Evolutionary conservation across 176 grass and related monocot species (phyloP).

Genomic region (Triticum urartu): DNA sequence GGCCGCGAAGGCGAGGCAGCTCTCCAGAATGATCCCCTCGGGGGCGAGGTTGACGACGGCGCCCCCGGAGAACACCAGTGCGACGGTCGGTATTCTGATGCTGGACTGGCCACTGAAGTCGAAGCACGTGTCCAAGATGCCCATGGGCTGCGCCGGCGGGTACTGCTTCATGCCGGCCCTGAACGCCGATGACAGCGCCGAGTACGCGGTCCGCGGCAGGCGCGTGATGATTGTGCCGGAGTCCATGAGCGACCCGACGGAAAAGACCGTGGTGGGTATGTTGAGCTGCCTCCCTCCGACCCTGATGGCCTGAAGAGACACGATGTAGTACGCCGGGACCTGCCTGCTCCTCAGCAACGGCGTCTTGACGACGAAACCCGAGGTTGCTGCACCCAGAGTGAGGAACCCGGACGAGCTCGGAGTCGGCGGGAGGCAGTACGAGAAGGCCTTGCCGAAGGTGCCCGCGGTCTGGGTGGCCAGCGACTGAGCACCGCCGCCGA

Average conservation of each 20-base stretch:
- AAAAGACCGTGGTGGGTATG: slow-evolving; percentile 33
- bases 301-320: slow-evolving; percentile 29
- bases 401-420: slow-evolving; percentile 49
- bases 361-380: slow-evolving; percentile 41
- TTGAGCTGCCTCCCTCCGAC: slow-evolving; percentile 43
- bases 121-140: too few relatives aligned
- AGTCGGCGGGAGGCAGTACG: slow-evolving; percentile 66
- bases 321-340: slow-evolving; percentile 52
- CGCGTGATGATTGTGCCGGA: slow-evolving; percentile 69
- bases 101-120: too few relatives aligned
- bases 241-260: slow-evolving; percentile 47
- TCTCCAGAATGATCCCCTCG: not conserved
- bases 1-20: not conserved
- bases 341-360: slow-evolving; percentile 30
- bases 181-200: slow-evolving; percentile 60
- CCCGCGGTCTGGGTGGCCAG: slow-evolving; percentile 51
- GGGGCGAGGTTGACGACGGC: not conserved
- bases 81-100: not conserved
- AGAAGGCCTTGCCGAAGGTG: slow-evolving; percentile 49
- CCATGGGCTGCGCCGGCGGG: not conserved
- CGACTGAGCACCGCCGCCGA: slow-evolving; percentile 54
- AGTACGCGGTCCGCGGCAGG: slow-evolving; percentile 54
- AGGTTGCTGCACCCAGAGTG: slow-evolving; percentile 31
- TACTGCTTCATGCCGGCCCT: slow-evolving; percentile 46
- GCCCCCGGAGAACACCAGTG: not conserved